Evolutionary conservation across 139 green algal genomes (phyloP), one percentile per base, ranked within the genome.

Genomic region (Edaphochlamys debaryana): DNA sequence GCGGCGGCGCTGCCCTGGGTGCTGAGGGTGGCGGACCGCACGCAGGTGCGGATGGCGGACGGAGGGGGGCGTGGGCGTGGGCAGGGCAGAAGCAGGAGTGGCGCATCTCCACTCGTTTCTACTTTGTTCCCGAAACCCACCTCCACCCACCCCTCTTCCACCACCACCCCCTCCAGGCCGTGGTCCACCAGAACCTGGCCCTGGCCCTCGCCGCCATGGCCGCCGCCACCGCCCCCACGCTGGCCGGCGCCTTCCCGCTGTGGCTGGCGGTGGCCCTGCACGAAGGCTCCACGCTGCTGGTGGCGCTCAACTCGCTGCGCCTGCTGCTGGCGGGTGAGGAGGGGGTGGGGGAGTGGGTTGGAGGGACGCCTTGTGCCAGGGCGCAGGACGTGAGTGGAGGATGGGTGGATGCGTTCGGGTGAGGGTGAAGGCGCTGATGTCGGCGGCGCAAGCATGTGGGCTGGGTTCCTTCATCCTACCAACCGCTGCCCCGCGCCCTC

Each of bases 191-290:
- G 89, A 98, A 98, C 86, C 84, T 99, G 48, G 70, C 63, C 20
- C 82, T 99, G n/a, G 94, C 96, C 0, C 66, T 95, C 19, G 79
- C 84, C 30, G 92, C 93, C 36, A 96, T 98, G 41, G 34, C 90
- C 17, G 84, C 90, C 23, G 86, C 96, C 41, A 92, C 93, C 15
- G 60, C 96, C 48, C 94, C 95, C 4, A 94, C 93, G 11, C 64
- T 98, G 42, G 78, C 93, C 22, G 96, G 96, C 37, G 74, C 92
- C n/a, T 88, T 99, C 64, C 96, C 96, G 0, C 88, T 99, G 62
- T 98, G 95, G 94, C 67, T 95, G 64, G 95, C 95, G 27, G 96
- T 99, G 30, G 81, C 94, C 30, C 75, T 98, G 66, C 96, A 99
- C 86, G 96, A 99, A 87, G 96, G 96, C 32, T 92, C 88, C 68